Evolutionary conservation across 2,329 filamentous ascomycete genomes (phyloP), one percentile per base, ranked within the genome.

Genomic region (Fusarium sp.): DNA sequence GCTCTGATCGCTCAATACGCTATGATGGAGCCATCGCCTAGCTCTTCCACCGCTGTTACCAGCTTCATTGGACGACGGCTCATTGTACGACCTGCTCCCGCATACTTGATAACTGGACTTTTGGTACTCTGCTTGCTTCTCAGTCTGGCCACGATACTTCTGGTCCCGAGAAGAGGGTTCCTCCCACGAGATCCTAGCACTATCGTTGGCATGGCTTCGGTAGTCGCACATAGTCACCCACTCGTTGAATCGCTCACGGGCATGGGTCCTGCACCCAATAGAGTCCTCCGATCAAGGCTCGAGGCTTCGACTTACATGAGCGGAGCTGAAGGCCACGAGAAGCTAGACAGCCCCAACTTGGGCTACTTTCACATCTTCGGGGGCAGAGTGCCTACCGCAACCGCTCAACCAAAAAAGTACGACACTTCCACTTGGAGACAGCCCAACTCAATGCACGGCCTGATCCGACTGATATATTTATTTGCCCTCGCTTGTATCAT

Each of bases 321-420:
- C 5, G 79, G 79, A 13, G 76, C 81, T 9, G 79, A 81, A 51
- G 72, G 79, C 0, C 79, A 81, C 40, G 78, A 81, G 51, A 76
- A 78, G 40, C 59, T 75, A 6, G 72, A 72, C 12, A 66, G 69
- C 8, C 57, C 70, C 3, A 74, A 65, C 16, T 12, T 65, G 40
- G 74, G 74, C 2, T 75, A 70, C 44, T 76, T 76, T 51, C 75
- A 76, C 24, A 69, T 76, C 24, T 75, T 71, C 38, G 75, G 74
- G 12, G 73, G 75, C 22, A 76, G 63, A 27, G 61, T 70, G 13
- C 74, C 73, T 15, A 53, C 67, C 8, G 40, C 49, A 15, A 70
- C 67, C 16, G 54, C 57, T 12, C 30, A 58, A 10, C 51, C 51
- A 24, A 60, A 58, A 30, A 64, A 65, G 5, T 67, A 63, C 69